Base-by-base conservation (phyloP, 2,329 filamentous ascomycete genomes). In the Pleochaeta shiraiana region DNA sequence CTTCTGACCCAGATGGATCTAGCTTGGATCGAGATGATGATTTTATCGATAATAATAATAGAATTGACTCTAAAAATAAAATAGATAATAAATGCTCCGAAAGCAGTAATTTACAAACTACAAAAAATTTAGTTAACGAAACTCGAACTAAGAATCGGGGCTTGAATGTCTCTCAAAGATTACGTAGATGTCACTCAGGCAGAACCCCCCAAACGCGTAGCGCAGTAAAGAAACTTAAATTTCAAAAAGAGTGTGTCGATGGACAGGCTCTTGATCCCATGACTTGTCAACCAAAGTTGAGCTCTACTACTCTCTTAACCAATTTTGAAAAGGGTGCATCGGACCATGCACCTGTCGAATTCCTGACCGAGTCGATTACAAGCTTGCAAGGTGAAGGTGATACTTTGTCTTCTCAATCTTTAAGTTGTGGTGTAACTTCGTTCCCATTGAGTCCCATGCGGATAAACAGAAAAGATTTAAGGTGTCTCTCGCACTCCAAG, bases 391-490 rank as follows among this genome's bases (percentile, higher is more conserved):
- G 63, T 16, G 30, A 63, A 16, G 66, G 68, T 65, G 69, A 70
- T 16, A 63, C 72, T 31, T 73, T 72, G 72, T 69, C 66, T 43
- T 57, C 69, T 30, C 66, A 70, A 62, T 68, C 70, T 19, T 71
- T 68, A 64, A 72, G 72, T 16, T 71, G 73, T 67, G 72, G 72
- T 31, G 70, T 69, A 43, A n/a, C 39, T 63, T 71, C 71, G 39
- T 57, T 65, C 60, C 68, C 70, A 24, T 64, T 68, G 65, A 65
- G 66, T 4, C 65, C 68, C 53, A 69, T n/a, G n/a, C n/a, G n/a
- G n/a, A n/a, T n/a, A n/a, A n/a, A n/a, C n/a, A n/a, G n/a, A n/a
- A n/a, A n/a, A n/a, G n/a, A n/a, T n/a, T n/a, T n/a, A n/a, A n/a
- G n/a, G n/a, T n/a, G n/a, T n/a, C n/a, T n/a, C n/a, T n/a, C n/a